Conservation (phyloP, 441 rosid species). For the Arabidopsis lyrata region DNA sequence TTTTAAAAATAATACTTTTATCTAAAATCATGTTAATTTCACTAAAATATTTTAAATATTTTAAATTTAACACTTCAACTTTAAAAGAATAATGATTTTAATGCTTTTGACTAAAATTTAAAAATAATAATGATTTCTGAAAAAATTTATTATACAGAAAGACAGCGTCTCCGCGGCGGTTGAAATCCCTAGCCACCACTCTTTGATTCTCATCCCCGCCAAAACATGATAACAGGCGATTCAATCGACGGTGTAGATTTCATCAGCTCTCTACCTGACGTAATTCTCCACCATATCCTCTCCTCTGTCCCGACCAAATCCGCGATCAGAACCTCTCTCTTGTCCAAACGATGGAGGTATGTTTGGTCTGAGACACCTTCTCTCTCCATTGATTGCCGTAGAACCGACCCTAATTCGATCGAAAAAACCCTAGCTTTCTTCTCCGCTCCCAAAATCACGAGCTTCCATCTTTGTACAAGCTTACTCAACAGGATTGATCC, state of each 20-base stretch:
- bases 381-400: conserved; percentile 34
- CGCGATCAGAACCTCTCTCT: conserved; percentile 38
- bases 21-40: no score
- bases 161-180: conserved; percentile 22
- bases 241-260: conserved; percentile 31
- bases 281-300: conserved; percentile 43
- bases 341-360: conserved; percentile 42
- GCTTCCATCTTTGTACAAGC: conserved; percentile 36
- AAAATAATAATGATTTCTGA: no score
- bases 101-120: no score
- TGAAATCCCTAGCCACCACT: conserved; percentile 13
- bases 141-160: not conserved
- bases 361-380: conserved; percentile 43
- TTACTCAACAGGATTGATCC: conserved; percentile 23
- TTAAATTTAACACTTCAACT: no score
- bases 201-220: not conserved
- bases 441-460: conserved; percentile 32
- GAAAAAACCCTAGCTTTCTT: conserved; percentile 28
- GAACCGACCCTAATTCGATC: conserved; percentile 30
- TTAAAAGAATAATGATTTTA: no score
- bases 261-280: conserved; percentile 43
- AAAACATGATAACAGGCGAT: conserved; percentile 4
- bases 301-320: conserved; percentile 36
- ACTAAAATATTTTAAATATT: no score
- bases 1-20: no score